phyloP scores from a whole-genome alignment of 306 rosid genomes.

The Arachis stenosperma region DNA sequence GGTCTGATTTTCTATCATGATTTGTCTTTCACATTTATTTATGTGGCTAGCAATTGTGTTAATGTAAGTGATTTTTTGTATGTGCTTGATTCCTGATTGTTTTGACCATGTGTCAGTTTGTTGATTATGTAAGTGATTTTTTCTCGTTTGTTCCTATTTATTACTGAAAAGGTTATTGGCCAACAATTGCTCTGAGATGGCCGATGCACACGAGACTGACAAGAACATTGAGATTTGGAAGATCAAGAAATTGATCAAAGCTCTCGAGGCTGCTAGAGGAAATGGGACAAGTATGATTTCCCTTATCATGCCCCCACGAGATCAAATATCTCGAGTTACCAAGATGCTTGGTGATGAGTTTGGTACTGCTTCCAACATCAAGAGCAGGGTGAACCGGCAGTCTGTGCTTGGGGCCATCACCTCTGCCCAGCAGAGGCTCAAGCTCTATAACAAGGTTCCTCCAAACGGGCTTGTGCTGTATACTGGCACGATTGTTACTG shows the following conservation, averaged over 20 bases:
- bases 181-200: conserved; percentile 50
- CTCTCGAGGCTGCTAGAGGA: conserved; percentile 90
- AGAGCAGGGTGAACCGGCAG: conserved; percentile 88
- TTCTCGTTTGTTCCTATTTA: conserved; percentile 28
- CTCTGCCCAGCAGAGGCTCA: conserved; percentile 87
- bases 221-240: conserved; percentile 93
- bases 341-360: conserved; percentile 96
- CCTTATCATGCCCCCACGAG: conserved; percentile 91
- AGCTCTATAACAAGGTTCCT: conserved; percentile 88
- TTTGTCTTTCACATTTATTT: not conserved
- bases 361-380: conserved; percentile 92
- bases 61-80: not conserved
- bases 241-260: conserved; percentile 86
- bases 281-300: conserved; percentile 97
- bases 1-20: not conserved
- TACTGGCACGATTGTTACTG: conserved; percentile 86
- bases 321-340: conserved; percentile 86
- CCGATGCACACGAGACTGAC: conserved; percentile 81
- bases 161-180: conserved; percentile 34
- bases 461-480: conserved; percentile 84
- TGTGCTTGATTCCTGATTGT: not conserved
- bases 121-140: not conserved
- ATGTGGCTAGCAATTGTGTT: not conserved
- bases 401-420: conserved; percentile 90
- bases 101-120: not conserved